A percentile compares a stretch with the other conserved stretches of the same genome.
Conservation (phyloP, 2,329 filamentous ascomycete species). For the Tolypocladium paradoxum region DNA sequence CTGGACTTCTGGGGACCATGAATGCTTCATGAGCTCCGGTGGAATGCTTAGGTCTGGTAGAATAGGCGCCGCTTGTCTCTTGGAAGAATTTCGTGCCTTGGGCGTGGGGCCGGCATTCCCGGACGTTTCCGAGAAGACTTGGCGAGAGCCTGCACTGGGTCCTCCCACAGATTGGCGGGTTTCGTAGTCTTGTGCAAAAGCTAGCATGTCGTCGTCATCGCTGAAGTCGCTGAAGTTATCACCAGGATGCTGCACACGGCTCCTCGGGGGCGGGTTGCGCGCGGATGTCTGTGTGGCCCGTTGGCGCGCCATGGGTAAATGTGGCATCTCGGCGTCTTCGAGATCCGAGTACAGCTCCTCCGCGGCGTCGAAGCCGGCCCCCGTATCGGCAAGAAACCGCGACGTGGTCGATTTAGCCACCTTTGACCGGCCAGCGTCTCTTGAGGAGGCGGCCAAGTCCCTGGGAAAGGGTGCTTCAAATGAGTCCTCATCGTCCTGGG, state of each 20-base stretch:
- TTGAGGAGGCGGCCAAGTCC: conserved; percentile 6
- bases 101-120: conserved; percentile 28
- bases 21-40: conserved; percentile 48
- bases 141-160: conserved; percentile 17
- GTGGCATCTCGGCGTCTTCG: conserved; percentile 14
- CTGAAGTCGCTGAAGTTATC: conserved; percentile 36
- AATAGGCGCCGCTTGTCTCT: conserved; percentile 17
- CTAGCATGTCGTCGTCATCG: conserved; percentile 41
- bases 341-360: conserved; percentile 19
- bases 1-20: conserved; percentile 82
- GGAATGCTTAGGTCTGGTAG: conserved; percentile 27
- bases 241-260: conserved; percentile 10
- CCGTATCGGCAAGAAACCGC: neutral
- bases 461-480: conserved; percentile 15
- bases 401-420: neutral
- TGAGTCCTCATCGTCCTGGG: conserved; percentile 12
- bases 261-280: conserved; percentile 1
- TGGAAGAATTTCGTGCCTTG: conserved; percentile 20
- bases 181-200: conserved; percentile 40
- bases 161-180: conserved; percentile 21
- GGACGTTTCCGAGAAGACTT: conserved; percentile 35
- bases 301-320: conserved; percentile 3
- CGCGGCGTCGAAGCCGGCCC: conserved; percentile 13
- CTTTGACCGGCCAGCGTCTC: neutral
- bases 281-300: conserved; percentile 3